phyloP scores from a whole-genome alignment of 768 basidiomycete species.

The Tephrocybe sp. region DNA sequence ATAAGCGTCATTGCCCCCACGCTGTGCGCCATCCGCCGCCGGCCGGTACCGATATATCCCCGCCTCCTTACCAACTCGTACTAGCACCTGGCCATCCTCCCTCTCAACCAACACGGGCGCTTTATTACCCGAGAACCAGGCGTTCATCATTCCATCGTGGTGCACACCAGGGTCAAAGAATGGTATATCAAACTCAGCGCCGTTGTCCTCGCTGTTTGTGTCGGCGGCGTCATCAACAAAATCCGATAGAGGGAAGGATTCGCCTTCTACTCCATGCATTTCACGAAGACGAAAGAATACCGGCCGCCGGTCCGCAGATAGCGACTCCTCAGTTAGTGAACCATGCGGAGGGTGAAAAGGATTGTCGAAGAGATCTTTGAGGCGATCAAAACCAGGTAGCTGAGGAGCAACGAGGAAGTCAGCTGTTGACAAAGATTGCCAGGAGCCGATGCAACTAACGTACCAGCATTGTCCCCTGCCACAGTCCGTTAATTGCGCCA shows the following conservation, averaged over 20 bases:
- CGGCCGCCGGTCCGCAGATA: not conserved
- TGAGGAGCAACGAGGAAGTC: slow-evolving; percentile 10
- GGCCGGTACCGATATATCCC: slow-evolving; percentile 3
- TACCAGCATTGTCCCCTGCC: slow-evolving; percentile 60
- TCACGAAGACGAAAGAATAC: slow-evolving; percentile 60
- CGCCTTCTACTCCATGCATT: slow-evolving; percentile 37
- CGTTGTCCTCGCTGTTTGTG: not conserved
- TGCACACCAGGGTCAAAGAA: slow-evolving; percentile 1
- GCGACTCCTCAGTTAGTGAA: slow-evolving; percentile 20
- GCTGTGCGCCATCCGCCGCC: not conserved
- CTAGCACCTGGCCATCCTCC: not conserved
- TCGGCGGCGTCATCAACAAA: not conserved
- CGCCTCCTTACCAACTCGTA: not conserved
- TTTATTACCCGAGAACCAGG: slow-evolving; percentile 6
- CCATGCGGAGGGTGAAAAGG: slow-evolving; percentile 21
- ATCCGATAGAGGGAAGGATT: slow-evolving; percentile 1
- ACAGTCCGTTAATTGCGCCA: slow-evolving; percentile 50
- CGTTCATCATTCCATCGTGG: slow-evolving; percentile 14
- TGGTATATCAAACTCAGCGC: not conserved
- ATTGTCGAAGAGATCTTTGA: slow-evolving; percentile 15
- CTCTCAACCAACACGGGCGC: not conserved
- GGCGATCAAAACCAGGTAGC: slow-evolving; percentile 22
- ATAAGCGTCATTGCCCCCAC: slow-evolving; percentile 5
- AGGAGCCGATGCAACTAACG: slow-evolving; percentile 21
- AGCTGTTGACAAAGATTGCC: slow-evolving; percentile 1